Evolutionary conservation across 108 stramenopile species (phyloP).

Genomic region (Nitzschia palea): DNA sequence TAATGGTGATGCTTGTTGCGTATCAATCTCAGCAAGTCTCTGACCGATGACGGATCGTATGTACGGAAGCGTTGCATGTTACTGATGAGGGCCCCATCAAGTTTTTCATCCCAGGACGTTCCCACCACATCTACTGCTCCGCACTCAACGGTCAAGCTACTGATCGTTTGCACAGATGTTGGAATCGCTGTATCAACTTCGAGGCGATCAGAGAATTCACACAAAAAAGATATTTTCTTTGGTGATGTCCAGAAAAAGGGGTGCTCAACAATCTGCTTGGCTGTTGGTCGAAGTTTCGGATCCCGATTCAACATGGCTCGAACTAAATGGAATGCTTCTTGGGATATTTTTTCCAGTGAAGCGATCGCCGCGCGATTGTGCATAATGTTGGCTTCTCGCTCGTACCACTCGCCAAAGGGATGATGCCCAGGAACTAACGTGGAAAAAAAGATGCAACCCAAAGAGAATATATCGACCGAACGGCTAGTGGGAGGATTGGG

Average conservation of each 20-base stretch:
- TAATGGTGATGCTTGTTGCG: conserved; percentile 96
- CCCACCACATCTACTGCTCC: conserved; percentile 83
- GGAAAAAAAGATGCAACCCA: conserved; percentile 96
- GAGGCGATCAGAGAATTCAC: conserved; percentile 89
- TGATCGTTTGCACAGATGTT: background rate
- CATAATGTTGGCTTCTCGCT: conserved; percentile 95
- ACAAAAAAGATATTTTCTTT: conserved; percentile 82
- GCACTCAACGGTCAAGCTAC: conserved; percentile 71
- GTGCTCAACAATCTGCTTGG: conserved; percentile 86
- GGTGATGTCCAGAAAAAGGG: conserved; percentile 90
- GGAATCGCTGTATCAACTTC: conserved; percentile 52
- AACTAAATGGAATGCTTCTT: conserved; percentile 86
- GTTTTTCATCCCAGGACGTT: conserved; percentile 78
- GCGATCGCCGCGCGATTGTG: conserved; percentile 68
- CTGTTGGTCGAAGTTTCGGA: conserved; percentile 82
- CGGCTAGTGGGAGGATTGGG: conserved; percentile 66
- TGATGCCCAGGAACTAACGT: conserved; percentile 87
- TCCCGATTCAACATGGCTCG: conserved; percentile 77
- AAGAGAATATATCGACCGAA: conserved; percentile 92
- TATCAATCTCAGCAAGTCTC: conserved; percentile 90
- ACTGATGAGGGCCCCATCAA: conserved; percentile 76
- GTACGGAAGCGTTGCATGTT: conserved; percentile 86
- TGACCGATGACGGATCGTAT: conserved; percentile 88
- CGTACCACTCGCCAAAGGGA: conserved; percentile 96
- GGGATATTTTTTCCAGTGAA: conserved; percentile 60